These are phyloP conservation scores for Sphenostylis stenocarpa DNA, from an alignment of 306 rosid genomes.

Conservation along the genomic window DNA sequence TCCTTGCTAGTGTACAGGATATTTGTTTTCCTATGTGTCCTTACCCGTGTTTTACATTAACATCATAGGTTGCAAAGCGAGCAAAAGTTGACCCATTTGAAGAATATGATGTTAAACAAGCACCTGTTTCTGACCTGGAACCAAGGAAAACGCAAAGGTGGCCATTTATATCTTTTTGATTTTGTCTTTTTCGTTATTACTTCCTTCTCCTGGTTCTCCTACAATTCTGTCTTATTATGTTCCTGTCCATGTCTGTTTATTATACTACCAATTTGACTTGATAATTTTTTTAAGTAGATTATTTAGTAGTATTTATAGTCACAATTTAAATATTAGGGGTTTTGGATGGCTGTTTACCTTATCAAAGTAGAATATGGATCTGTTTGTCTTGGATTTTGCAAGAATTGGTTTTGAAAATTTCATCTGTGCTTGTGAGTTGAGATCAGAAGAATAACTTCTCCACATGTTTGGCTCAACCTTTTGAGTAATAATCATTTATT, in stretches of 20 bases:
- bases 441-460: not conserved
- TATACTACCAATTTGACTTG: not conserved
- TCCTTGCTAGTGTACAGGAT: not conserved
- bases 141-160: slow-evolving; percentile 62
- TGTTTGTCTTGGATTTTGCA: not conserved
- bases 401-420: not conserved
- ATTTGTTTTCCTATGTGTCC: slow-evolving; percentile 30
- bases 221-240: not conserved
- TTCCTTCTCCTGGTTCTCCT: not conserved
- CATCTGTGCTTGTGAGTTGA: not conserved
- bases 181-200: not conserved
- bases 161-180: slow-evolving; percentile 21
- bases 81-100: slow-evolving; percentile 49
- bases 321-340: not conserved
- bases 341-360: not conserved
- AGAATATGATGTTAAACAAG: slow-evolving; percentile 43
- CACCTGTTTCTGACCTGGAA: slow-evolving; percentile 45
- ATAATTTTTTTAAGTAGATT: not conserved
- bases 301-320: not conserved
- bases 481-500: not conserved
- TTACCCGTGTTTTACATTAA: not conserved
- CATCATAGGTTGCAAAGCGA: slow-evolving; percentile 56
- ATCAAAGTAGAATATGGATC: not conserved
- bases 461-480: not conserved
- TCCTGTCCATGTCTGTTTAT: not conserved